Conservation (phyloP, 495 filamentous ascomycete genomes). For the Penicillium coprophilum region DNA sequence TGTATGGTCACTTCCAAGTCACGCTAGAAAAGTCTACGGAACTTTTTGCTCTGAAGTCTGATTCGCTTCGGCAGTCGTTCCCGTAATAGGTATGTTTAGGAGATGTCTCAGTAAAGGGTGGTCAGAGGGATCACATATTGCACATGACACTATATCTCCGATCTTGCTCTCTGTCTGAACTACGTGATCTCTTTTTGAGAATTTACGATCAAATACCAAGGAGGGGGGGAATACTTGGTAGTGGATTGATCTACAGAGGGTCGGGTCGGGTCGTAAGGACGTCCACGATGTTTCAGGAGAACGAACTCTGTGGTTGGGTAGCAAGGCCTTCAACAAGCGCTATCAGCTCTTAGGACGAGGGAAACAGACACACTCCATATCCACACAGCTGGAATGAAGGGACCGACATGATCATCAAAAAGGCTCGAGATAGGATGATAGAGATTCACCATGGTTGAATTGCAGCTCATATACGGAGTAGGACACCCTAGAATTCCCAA, state of each 20-base stretch:
- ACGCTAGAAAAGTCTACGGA: constrained; percentile 12
- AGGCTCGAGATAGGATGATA: no score
- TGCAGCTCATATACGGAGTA: background rate
- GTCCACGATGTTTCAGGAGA: background rate
- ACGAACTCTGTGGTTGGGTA: background rate
- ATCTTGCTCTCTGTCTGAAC: background rate
- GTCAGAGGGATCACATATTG: background rate
- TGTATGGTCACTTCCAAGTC: background rate
- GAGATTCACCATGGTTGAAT: background rate
- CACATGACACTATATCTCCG: background rate
- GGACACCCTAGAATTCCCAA: background rate
- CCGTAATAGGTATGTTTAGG: background rate
- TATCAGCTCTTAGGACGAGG: background rate
- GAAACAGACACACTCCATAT: background rate
- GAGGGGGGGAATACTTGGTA: no score
- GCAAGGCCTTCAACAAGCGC: background rate
- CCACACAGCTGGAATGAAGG: background rate
- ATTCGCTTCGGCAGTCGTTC: background rate
- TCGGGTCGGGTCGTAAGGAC: background rate
- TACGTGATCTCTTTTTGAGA: background rate
- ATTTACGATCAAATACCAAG: background rate
- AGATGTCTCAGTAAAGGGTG: background rate
- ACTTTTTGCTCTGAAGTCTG: background rate
- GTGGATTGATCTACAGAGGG: background rate
- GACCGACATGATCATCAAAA: no score